These are phyloP conservation scores for Pseudogymnoascus verrucosus DNA, from an alignment of 2,329 filamentous ascomycete genomes.

Conservation along the genomic window DNA sequence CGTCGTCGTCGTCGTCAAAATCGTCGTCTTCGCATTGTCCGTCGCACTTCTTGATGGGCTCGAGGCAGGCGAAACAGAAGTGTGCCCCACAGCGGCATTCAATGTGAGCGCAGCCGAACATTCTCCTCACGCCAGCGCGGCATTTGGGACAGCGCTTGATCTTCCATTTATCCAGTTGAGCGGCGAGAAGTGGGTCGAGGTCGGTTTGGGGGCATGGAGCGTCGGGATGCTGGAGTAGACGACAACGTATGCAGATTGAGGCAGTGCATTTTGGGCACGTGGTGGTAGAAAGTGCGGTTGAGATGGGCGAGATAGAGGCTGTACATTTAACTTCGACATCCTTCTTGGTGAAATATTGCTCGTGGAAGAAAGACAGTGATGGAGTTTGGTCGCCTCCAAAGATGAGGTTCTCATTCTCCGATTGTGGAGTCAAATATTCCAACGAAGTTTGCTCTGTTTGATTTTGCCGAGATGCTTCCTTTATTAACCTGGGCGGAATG, in stretches of 20 bases:
- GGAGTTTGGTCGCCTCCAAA: not conserved
- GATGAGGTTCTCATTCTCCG: not conserved
- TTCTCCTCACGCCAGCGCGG: slow-evolving; percentile 36
- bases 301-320: not conserved
- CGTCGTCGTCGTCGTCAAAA: slow-evolving; percentile 21
- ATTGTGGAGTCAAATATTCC: not conserved
- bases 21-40: slow-evolving; percentile 10
- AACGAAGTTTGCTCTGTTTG: not conserved
- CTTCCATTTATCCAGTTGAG: slow-evolving; percentile 34
- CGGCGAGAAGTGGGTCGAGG: slow-evolving; percentile 27
- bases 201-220: slow-evolving; percentile 30
- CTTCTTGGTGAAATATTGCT: not conserved
- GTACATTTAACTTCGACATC: not conserved
- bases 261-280: slow-evolving; percentile 37
- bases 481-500: slow-evolving; percentile 30
- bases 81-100: slow-evolving; percentile 41
- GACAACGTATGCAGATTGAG: slow-evolving; percentile 37
- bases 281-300: slow-evolving; percentile 20
- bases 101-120: slow-evolving; percentile 42
- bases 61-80: slow-evolving; percentile 40
- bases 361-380: not conserved
- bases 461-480: not conserved
- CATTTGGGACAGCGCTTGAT: slow-evolving; percentile 44
- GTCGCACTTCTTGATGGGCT: slow-evolving; percentile 21
- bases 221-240: slow-evolving; percentile 32